Conservation (phyloP, 2,329 filamentous ascomycete genomes). For the Leptosphaerulina australis region DNA sequence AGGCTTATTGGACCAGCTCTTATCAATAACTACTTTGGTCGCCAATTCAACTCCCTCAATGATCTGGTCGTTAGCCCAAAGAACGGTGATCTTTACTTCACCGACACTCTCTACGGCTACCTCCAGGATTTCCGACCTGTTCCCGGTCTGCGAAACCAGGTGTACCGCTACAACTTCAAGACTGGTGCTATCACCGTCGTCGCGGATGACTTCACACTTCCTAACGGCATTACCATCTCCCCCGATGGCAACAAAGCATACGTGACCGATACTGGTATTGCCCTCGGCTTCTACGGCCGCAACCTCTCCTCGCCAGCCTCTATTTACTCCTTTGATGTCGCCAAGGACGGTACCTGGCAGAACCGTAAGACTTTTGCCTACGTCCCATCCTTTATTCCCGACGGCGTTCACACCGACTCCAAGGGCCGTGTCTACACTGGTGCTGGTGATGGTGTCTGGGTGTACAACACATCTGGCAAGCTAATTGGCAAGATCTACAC, state of each 20-base stretch:
- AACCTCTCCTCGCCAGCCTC: slow-evolving; percentile 31
- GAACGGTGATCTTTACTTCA: slow-evolving; percentile 56
- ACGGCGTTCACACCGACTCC: slow-evolving; percentile 33
- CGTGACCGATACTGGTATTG: slow-evolving; percentile 50
- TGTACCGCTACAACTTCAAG: slow-evolving; percentile 51
- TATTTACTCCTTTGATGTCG: slow-evolving; percentile 32
- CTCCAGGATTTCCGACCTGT: slow-evolving; percentile 33
- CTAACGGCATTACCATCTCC: slow-evolving; percentile 51
- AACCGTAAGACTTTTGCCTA: slow-evolving; percentile 35
- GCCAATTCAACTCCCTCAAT: slow-evolving; percentile 51
- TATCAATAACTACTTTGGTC: slow-evolving; percentile 55
- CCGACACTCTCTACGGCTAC: slow-evolving; percentile 48
- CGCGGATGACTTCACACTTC: slow-evolving; percentile 48
- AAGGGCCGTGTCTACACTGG: slow-evolving; percentile 62
- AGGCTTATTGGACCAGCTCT: slow-evolving; percentile 23
- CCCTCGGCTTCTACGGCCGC: slow-evolving; percentile 28
- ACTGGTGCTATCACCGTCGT: slow-evolving; percentile 49
- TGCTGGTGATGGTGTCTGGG: slow-evolving; percentile 58
- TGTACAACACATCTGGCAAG: slow-evolving; percentile 55
- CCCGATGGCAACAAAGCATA: slow-evolving; percentile 52
- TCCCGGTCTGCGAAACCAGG: slow-evolving; percentile 36
- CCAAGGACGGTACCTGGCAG: slow-evolving; percentile 26
- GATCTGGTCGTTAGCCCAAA: slow-evolving; percentile 48
- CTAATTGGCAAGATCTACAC: slow-evolving; percentile 51
- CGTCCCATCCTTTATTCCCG: slow-evolving; percentile 25